These are phyloP conservation scores for Candida berthetii DNA, from an alignment of 805 yeast genomes.

Conservation along the genomic window DNA sequence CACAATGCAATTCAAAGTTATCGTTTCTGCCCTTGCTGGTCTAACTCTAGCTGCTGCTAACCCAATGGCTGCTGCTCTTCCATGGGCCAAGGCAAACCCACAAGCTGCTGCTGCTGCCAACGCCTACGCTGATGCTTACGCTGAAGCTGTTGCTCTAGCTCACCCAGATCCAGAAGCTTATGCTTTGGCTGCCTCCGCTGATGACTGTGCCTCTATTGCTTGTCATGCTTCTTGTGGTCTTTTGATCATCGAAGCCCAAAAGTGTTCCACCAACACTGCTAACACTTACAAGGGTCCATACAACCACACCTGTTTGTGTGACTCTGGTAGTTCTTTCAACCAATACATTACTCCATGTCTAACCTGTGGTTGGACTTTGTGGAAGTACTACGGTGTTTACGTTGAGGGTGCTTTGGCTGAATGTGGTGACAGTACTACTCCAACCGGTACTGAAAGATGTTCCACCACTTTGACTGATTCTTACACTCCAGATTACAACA, in stretches of 20 bases:
- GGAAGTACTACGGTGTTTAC: conserved; percentile 19
- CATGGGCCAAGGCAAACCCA: conserved; percentile 2
- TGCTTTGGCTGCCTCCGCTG: conserved; percentile 14
- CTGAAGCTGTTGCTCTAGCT: conserved; percentile 3
- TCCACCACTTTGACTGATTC: conserved; percentile 10
- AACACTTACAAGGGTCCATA: conserved; percentile 6
- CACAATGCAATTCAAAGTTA: conserved; percentile 5
- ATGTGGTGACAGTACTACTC: conserved; percentile 15
- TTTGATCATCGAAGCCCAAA: conserved; percentile 21
- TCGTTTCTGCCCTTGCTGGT: background rate
- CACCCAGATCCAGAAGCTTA: conserved; percentile 11
- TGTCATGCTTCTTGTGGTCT: conserved; percentile 25
- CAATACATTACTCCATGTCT: conserved; percentile 16
- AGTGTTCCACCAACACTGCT: conserved; percentile 17
- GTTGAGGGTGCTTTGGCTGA: conserved; percentile 16
- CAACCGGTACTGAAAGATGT: conserved; percentile 23
- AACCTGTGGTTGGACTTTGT: conserved; percentile 28
- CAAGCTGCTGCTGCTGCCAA: conserved; percentile 2
- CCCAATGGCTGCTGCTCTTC: conserved; percentile 1
- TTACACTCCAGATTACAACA: conserved; percentile 2
- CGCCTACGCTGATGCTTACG: conserved; percentile 2
- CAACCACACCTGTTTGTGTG: conserved; percentile 10
- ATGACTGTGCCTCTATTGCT: conserved; percentile 14
- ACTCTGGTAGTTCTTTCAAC: conserved; percentile 5
- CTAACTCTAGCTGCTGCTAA: background rate